A percentile compares a stretch with the other conserved stretches of the same genome.
phyloP scores from a whole-genome alignment of 768 basidiomycete species.

The Termitomyces sp. region DNA sequence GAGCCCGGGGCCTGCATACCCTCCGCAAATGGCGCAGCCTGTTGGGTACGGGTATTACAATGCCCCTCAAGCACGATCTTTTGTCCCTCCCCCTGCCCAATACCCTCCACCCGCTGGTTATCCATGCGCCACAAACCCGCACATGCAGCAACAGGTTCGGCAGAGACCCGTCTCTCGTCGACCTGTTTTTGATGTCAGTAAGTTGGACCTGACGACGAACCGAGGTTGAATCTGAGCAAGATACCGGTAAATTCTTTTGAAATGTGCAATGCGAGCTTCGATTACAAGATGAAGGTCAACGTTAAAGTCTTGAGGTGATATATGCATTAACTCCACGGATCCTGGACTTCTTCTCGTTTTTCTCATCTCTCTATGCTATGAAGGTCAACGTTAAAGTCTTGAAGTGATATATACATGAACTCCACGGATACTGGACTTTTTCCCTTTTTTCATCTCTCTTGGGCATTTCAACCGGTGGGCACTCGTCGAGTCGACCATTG shows the following conservation, averaged over 20 bases:
- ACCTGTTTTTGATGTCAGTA: conserved; percentile 5
- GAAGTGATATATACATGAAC: neutral
- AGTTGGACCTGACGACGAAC: neutral
- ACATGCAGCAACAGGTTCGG: conserved; percentile 1
- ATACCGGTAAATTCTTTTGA: neutral
- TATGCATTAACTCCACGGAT: neutral
- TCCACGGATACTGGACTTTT: neutral
- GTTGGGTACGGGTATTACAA: neutral
- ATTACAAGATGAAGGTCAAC: neutral
- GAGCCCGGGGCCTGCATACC: neutral
- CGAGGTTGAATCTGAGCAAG: neutral
- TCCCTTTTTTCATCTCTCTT: neutral
- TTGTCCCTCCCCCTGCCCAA: neutral
- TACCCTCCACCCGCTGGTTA: conserved; percentile 6
- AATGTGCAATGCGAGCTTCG: neutral
- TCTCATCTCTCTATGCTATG: neutral
- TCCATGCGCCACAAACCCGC: conserved; percentile 6
- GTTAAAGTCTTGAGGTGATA: neutral
- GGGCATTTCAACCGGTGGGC: neutral
- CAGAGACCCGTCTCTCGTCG: conserved; percentile 8
- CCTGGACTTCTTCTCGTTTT: neutral
- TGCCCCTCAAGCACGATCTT: neutral
- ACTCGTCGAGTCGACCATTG: too few relatives aligned
- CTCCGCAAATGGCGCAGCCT: conserved; percentile 2
- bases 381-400: neutral